Base-by-base conservation (phyloP, 108 stramenopile species). In the Cylindrotheca closterium region DNA sequence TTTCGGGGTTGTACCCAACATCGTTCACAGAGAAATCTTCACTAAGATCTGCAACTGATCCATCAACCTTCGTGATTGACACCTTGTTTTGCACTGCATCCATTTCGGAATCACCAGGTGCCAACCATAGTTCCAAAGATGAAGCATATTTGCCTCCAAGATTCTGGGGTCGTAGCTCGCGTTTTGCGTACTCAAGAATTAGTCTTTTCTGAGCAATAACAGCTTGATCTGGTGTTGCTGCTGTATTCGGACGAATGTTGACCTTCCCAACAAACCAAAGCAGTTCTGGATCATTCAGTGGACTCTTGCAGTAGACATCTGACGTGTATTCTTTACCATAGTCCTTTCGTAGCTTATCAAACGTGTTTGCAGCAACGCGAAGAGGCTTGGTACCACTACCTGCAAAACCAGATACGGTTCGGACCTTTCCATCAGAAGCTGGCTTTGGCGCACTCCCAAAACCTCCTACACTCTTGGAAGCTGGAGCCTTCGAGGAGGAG, bases 201-300 rank as follows among this genome's bases (percentile, higher is more conserved):
- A 92, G 66, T 23, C 90, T 82, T 51, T 92, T 92, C 80, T 92
- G 90, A 18, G 75, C 63, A 30, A 92, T 17, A 12, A 77, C 77
- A 33, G 87, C 85, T 60, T 87, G 77, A 23, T 30, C 27, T 3
- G 61, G 61, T 0, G 70, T 51, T 1, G 55, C 48, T 7, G 42
- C 53, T 4, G 60, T 70, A 21, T 64, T 49, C 31, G 71, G 67
- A 18, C 70, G 58, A 1, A 51, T 21, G 17, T 83, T 74, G 21
- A 88, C 68, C 73, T 92, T 92, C 24, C 90, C 90, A 8, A 92
- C 87, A 61, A 85, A 92, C 90, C 90, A 92, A 71, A 79, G 85
- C 5, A 68, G 71, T 0, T 58, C 60, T 26, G 63, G 54, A 58
- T 86, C 74, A 72, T 92, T 84, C 29, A 77, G 25, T 8, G 86